phyloP scores from a whole-genome alignment of 1,284 basidiomycete species.

The Volvariella surrecta region DNA sequence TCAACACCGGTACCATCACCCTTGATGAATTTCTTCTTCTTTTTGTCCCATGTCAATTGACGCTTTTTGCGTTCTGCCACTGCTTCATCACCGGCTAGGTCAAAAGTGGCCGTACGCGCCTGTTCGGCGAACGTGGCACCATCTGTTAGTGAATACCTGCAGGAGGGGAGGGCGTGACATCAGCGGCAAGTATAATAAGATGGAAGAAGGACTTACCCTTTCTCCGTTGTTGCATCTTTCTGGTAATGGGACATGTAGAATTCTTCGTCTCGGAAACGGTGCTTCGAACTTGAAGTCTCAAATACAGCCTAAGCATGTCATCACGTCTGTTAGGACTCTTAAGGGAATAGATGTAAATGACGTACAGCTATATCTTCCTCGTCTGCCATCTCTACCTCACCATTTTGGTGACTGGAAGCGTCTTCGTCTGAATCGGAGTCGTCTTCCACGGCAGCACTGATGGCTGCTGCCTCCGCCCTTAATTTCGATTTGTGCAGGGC shows the following conservation, averaged over 20 bases:
- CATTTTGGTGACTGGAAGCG: conserved; percentile 12
- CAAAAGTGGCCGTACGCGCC: conserved; percentile 74
- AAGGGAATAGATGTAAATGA: conserved; percentile 5
- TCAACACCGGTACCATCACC: conserved; percentile 83
- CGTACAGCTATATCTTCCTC: conserved; percentile 70
- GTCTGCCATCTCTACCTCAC: conserved; percentile 53
- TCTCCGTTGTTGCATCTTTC: conserved; percentile 78
- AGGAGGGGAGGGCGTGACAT: conserved; percentile 2
- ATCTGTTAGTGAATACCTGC: conserved; percentile 79
- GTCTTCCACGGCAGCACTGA: conserved; percentile 28
- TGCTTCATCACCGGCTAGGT: conserved; percentile 79
- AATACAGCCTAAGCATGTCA: conserved; percentile 58
- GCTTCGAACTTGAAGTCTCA: conserved; percentile 44
- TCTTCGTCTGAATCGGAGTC: conserved; percentile 28
- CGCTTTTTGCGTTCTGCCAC: conserved; percentile 56
- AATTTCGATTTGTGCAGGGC: conserved; percentile 61
- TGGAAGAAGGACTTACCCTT: conserved; percentile 59
- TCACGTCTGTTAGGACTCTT: conserved; percentile 2
- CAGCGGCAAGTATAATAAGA: not conserved
- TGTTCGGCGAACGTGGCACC: conserved; percentile 84
- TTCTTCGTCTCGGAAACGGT: conserved; percentile 68
- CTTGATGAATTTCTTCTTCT: conserved; percentile 92
- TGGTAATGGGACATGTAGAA: conserved; percentile 93
- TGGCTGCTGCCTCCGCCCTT: conserved; percentile 30
- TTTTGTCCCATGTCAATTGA: conserved; percentile 85